Base-by-base conservation (phyloP, 768 basidiomycete genomes). In the Ramaria sp. region DNA sequence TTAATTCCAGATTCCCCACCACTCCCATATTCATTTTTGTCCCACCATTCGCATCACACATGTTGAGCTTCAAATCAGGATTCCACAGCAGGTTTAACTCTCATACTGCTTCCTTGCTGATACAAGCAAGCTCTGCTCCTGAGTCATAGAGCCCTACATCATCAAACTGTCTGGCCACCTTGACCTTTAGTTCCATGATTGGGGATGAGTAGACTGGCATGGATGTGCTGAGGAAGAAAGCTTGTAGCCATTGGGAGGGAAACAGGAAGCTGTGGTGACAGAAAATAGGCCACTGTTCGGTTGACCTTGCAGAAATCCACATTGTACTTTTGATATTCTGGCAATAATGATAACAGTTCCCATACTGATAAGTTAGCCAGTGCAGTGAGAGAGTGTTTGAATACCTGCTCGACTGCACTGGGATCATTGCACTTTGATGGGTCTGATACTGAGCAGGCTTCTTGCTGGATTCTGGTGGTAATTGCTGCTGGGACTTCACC, bases 111-210 rank as follows among this genome's bases (percentile, higher is more conserved):
- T 31, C 30, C 31, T 3, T 27, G 30, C 54, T 56, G 7, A 56
- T 49, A 20, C 54, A 56, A n/a, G 48, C 54, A 10, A 56, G 37
- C 24, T 48, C 45, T 56, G 54, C 27, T 15, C 45, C 54, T n/a
- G 9, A 4, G 43, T 48, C 45, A 34, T 46, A 56, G 6, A 56
- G 27, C 7, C 43, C 54, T 24, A 34, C 31, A 7, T 46, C 54
- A 22, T n/a, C 17, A 33, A 27, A 38, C 48, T 20, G 3, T 19
- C 46, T 31, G 5, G 19, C 15, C 4, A 56, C 17, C 7, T 38
- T n/a, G 4, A 56, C 19, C 11, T 56, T 43, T 5, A 56, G 13
- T 34, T 56, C 54, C 33, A 46, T 46, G 20, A 56, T 38, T n/a
- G 54, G 43, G 1, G 43, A 20, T 1, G 27, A 27, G 13, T 48